A percentile compares a stretch with the other conserved stretches of the same genome.
Conservation (phyloP, 495 filamentous ascomycete genomes). For the Aspergillus kassunensis region DNA sequence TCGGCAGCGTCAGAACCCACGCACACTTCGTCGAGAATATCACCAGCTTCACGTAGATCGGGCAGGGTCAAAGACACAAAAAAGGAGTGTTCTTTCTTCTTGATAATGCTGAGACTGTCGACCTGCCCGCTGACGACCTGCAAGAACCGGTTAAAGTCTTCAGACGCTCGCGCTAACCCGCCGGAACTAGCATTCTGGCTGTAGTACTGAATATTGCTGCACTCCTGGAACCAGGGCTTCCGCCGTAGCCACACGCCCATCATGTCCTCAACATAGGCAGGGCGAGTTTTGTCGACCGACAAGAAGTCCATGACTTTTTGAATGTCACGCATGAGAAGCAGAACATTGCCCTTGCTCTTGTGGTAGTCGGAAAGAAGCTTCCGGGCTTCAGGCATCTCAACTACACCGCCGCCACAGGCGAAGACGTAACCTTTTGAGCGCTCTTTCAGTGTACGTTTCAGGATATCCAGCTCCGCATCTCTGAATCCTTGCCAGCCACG, state of each 20-base stretch:
- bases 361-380: conserved; percentile 70
- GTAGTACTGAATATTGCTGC: conserved; percentile 93
- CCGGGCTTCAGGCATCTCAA: conserved; percentile 81
- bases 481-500: conserved; percentile 89
- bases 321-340: conserved; percentile 84
- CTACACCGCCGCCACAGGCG: conserved; percentile 90
- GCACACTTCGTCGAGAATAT: conserved; percentile 65
- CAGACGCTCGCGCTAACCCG: conserved; percentile 56
- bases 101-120: conserved; percentile 59
- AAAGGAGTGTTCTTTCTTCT: conserved; percentile 74
- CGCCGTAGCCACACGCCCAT: conserved; percentile 86
- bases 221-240: conserved; percentile 86
- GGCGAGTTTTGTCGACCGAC: conserved; percentile 82
- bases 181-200: conserved; percentile 58
- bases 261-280: conserved; percentile 93
- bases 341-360: conserved; percentile 77
- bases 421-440: conserved; percentile 75
- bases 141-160: conserved; percentile 80
- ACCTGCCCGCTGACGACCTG: conserved; percentile 65
- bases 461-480: conserved; percentile 69
- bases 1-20: conserved; percentile 93
- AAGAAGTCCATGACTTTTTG: conserved; percentile 87
- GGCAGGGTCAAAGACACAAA: conserved; percentile 90
- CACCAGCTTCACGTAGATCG: conserved; percentile 57
- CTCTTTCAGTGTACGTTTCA: conserved; percentile 68